phyloP scores from a whole-genome alignment of 345 rosid genomes.

The Aurinia saxatilis region DNA sequence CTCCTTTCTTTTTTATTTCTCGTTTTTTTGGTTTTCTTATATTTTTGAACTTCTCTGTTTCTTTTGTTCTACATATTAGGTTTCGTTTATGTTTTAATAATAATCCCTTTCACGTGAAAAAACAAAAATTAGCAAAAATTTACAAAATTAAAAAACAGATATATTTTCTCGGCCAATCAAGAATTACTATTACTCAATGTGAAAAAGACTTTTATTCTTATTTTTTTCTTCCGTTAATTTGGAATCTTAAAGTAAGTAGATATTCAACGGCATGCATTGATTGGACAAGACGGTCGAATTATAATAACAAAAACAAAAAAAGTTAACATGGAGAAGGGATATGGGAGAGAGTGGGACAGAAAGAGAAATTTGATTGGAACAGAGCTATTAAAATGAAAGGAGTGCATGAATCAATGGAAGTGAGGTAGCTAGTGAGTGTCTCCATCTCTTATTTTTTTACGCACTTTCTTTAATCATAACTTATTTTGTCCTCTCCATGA shows the following conservation, averaged over 20 bases:
- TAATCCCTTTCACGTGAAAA: too few relatives aligned
- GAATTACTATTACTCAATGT: background rate
- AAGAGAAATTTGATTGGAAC: constrained; percentile 20
- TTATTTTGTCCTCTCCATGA: constrained; percentile 8
- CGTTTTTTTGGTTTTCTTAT: too few relatives aligned
- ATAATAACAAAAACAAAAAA: background rate
- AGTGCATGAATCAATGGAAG: constrained; percentile 27
- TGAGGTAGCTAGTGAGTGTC: constrained; percentile 29
- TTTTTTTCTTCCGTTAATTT: background rate
- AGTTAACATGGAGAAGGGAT: background rate
- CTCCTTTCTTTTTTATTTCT: too few relatives aligned
- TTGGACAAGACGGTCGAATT: constrained; percentile 18
- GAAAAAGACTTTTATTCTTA: background rate
- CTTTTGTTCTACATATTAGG: too few relatives aligned
- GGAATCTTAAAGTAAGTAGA: constrained; percentile 12
- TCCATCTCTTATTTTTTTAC: constrained; percentile 23
- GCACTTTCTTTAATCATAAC: constrained; percentile 21
- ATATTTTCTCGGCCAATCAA: background rate
- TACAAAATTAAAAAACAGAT: background rate
- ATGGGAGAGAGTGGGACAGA: constrained; percentile 25
- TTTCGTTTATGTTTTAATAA: too few relatives aligned
- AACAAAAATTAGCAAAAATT: too few relatives aligned
- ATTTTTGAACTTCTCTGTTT: too few relatives aligned
- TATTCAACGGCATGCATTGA: constrained; percentile 17
- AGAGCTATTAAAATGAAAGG: constrained; percentile 21